A percentile compares a stretch with the other conserved stretches of the same genome.
Conservation (phyloP, 305 asterid genomes). For the Fraxinus ornus region DNA sequence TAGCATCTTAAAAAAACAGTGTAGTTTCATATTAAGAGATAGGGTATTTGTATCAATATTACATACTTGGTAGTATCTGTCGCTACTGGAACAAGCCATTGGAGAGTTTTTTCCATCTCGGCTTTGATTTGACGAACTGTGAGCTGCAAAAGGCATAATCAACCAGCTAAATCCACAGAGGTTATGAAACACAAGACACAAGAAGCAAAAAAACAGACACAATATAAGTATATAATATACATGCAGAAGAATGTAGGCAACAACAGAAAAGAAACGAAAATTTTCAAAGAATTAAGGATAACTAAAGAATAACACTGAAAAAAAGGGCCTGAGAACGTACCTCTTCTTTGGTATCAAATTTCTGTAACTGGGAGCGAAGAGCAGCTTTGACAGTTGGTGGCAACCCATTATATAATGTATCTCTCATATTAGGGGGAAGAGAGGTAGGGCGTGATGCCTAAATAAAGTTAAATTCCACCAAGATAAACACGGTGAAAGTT, state of each 20-base stretch:
- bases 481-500: constrained; percentile 12
- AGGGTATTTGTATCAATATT: background rate
- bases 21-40: background rate
- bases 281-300: background rate
- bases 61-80: constrained; percentile 85
- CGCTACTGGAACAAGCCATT: constrained; percentile 98
- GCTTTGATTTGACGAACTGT: constrained; percentile 79
- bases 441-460: constrained; percentile 96
- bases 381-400: constrained; percentile 69
- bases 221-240: background rate
- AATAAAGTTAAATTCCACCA: constrained; percentile 27
- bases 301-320: background rate
- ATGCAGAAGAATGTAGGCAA: background rate
- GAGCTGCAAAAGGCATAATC: constrained; percentile 52
- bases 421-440: constrained; percentile 95
- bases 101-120: constrained; percentile 92
- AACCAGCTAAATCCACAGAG: constrained; percentile 22
- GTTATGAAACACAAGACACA: background rate
- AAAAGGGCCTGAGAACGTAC: constrained; percentile 33
- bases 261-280: background rate
- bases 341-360: constrained; percentile 54
- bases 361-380: constrained; percentile 74
- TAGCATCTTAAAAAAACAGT: background rate
- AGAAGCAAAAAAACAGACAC: background rate
- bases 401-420: constrained; percentile 79